Base-by-base conservation (phyloP, 1,139 yeast genomes). In the Nematodospora anomalae region DNA sequence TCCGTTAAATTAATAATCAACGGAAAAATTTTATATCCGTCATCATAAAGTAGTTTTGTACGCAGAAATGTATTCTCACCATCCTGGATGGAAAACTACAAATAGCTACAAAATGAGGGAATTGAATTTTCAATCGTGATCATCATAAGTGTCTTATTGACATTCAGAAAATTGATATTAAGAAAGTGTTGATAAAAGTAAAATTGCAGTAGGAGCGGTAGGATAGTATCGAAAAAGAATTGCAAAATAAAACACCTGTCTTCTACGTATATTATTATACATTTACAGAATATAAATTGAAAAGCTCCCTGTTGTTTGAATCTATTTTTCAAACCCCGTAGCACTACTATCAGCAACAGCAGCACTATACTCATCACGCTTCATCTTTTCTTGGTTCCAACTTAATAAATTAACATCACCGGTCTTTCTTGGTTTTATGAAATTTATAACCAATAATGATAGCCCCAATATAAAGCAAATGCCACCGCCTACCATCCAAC, bases 401-500 rank as follows among this genome's bases (percentile, higher is more conserved):
- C 85, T 78, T 52, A 85, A 70, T 51, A 83, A 72, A 31, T 76
- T 70, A 35, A 79, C 78, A 56, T 85, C 95, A 6, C 94, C 95
- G 3, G 84, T 69, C 49, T 79, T 79, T 54, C 95, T 71, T 21
- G 95, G 94, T 50, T 74, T 74, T 39, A 85, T 56, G 25, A 80
- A 50, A 50, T 83, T 85, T 44, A 83, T 75, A 28, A 76, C 53
- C 48, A 83, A 66, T 55, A 85, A 77, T 15, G 71, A 55, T 11
- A 81, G 48, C 7, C 85, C 85, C 40, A 86, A 67, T 1, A 76
- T 45, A 37, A 83, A 69, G 52, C 94, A 85, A n/a, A 90, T 63
- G 3, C 89, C 95, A n/a, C 97, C 97, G 16, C 87, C 95, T 11
- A 80, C 94, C 53, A 92, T 78, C 83, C 96, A 92, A 24, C 89